Evolutionary conservation across 140 eudicot genomes (phyloP).

Genomic region (Flaveria floridana): DNA sequence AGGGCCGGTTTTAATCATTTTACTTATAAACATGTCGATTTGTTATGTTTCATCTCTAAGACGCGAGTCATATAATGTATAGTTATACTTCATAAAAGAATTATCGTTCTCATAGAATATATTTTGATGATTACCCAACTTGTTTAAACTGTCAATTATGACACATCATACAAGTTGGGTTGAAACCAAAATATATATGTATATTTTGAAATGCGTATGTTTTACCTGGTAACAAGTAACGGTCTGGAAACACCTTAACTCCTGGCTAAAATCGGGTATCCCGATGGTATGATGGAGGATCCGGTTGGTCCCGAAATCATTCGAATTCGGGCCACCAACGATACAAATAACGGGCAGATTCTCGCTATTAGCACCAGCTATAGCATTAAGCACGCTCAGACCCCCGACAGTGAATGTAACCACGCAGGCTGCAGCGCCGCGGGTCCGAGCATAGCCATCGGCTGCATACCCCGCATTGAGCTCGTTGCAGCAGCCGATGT

Average conservation of each 20-base stretch:
- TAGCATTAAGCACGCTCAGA: conserved; percentile 62
- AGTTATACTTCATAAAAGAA: no score
- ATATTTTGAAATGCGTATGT: neutral
- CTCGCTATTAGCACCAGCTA: conserved; percentile 81
- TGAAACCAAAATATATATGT: no score
- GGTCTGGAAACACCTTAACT: conserved; percentile 59
- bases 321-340: conserved; percentile 75
- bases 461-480: conserved; percentile 84
- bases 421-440: conserved; percentile 69
- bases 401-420: conserved; percentile 85
- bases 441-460: conserved; percentile 64
- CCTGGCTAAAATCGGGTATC: conserved; percentile 70
- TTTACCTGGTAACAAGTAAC: conserved; percentile 74
- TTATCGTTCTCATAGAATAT: no score
- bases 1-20: neutral
- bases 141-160: no score
- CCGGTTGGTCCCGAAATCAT: conserved; percentile 71
- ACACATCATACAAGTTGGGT: no score
- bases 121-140: no score
- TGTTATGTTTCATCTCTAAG: neutral
- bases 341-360: conserved; percentile 67
- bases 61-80: no score
- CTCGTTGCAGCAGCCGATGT: conserved; percentile 75
- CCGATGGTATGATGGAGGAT: conserved; percentile 78
- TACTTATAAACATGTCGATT: neutral